Base-by-base conservation (phyloP, 2,329 filamentous ascomycete species). In the Clonostachys sp. region DNA sequence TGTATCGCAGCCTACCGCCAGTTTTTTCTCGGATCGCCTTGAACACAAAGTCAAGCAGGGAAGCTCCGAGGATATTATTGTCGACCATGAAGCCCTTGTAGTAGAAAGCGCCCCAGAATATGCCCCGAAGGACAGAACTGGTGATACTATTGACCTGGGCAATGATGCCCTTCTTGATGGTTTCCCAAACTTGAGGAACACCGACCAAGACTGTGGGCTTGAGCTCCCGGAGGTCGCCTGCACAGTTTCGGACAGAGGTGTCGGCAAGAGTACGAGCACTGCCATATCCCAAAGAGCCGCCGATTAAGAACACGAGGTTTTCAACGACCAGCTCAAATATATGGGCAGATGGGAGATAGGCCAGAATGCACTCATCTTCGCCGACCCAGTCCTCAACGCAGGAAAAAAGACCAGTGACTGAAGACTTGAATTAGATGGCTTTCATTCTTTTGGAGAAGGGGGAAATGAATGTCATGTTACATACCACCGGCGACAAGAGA, bases 281-380 rank as follows among this genome's bases (percentile, higher is more conserved):
- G 79, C 96, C 97, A 67, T 92, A 99, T 12, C 92, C 94, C 57
- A 96, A 84, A 10, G 81, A 73, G 34, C 80, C 81, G 47, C 90
- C 91, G 45, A 80, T 77, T 58, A 86, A 81, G 14, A 96, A 73
- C 13, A 82, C 80, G 5, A 76, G 74, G 63, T 95, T 87, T 63
- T 99, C 94, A 39, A 84, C 75, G 55, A 96, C 76, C 47, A 94
- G 86, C 54, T 91, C 88, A 65, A 89, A 96, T 58, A 99, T 97
- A 64, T 99, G 94, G 9, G 94, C 94, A 38, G 96, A 73, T 1
- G 94, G 94, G 45, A 99, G 79, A 68, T 97, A 99, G 1, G 92
- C 97, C 49, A 89, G 79, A 41, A 97, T 76, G 42, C 80, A 80
- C 57, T 99, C 94, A 42, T 79, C 82, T 48, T 86, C 83, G 50